These are phyloP conservation scores for Cryptococcus wingfieldii DNA, from an alignment of 1,284 basidiomycete species.

Conservation along the genomic window DNA sequence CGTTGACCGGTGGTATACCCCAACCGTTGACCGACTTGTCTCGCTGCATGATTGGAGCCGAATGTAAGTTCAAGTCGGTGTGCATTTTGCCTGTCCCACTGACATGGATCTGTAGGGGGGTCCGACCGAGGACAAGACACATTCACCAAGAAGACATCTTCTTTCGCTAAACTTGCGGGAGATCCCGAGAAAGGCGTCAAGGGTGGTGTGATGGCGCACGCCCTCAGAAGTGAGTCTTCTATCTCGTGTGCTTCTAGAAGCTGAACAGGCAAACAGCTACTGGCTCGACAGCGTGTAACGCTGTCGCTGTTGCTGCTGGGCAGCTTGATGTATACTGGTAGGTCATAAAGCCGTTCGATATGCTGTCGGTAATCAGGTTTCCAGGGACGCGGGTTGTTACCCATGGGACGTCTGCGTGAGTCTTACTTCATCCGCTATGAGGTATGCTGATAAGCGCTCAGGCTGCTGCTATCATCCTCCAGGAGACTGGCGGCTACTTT, in stretches of 20 bases:
- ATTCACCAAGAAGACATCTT: constrained; percentile 62
- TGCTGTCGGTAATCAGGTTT: background rate
- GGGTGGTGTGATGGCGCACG: constrained; percentile 82
- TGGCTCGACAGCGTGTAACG: constrained; percentile 79
- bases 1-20: constrained; percentile 68
- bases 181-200: constrained; percentile 63
- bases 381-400: constrained; percentile 50
- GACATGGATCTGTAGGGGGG: constrained; percentile 56
- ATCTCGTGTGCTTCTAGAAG: background rate
- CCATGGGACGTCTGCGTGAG: constrained; percentile 80
- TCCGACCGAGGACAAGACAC: constrained; percentile 65
- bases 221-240: constrained; percentile 57
- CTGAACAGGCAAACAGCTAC: constrained; percentile 42
- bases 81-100: constrained; percentile 5
- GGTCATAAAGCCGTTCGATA: constrained; percentile 13
- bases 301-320: constrained; percentile 75
- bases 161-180: constrained; percentile 71
- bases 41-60: constrained; percentile 77
- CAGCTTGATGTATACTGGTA: constrained; percentile 69
- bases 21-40: constrained; percentile 69
- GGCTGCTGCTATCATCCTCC: constrained; percentile 82
- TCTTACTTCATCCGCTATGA: constrained; percentile 6
- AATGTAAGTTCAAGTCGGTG: constrained; percentile 52
- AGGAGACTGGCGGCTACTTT: constrained; percentile 78
- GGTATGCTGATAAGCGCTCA: constrained; percentile 31